Evolutionary conservation across 176 grass and related monocot genomes (phyloP).

Genomic region (Avena atlantica): DNA sequence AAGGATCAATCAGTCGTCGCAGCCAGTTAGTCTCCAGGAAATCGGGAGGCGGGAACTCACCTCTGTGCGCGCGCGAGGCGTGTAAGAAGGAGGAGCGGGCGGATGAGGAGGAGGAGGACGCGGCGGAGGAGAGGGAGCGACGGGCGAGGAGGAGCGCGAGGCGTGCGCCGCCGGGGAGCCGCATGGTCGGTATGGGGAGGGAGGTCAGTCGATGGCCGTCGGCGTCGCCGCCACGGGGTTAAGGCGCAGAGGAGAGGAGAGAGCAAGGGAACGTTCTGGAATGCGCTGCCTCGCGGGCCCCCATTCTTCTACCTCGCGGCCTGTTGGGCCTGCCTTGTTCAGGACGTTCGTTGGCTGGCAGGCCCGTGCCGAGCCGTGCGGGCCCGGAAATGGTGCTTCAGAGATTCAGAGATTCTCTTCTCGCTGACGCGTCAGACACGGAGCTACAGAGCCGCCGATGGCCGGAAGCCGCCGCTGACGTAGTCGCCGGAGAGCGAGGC

Average conservation of each 20-base stretch:
- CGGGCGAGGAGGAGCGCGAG: conserved; percentile 58
- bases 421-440: too few relatives aligned
- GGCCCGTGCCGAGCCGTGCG: background rate
- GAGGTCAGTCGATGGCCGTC: background rate
- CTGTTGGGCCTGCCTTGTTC: background rate
- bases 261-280: conserved; percentile 46
- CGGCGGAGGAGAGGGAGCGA: conserved; percentile 37
- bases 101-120: background rate
- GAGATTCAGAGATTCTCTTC: too few relatives aligned
- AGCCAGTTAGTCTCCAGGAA: background rate
- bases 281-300: conserved; percentile 18
- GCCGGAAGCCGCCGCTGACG: too few relatives aligned
- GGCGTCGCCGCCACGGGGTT: conserved; percentile 53
- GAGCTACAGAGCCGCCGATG: too few relatives aligned
- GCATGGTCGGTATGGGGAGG: conserved; percentile 30
- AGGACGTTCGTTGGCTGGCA: background rate
- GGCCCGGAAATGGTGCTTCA: background rate
- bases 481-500: too few relatives aligned
- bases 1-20: background rate
- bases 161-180: conserved; percentile 55
- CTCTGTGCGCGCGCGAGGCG: conserved; percentile 31
- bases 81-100: background rate
- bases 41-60: conserved; percentile 41
- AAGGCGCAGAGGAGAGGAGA: background rate
- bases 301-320: conserved; percentile 5